Conservation (phyloP, 2,329 filamentous ascomycete species). For the Gnomoniopsis sp. region DNA sequence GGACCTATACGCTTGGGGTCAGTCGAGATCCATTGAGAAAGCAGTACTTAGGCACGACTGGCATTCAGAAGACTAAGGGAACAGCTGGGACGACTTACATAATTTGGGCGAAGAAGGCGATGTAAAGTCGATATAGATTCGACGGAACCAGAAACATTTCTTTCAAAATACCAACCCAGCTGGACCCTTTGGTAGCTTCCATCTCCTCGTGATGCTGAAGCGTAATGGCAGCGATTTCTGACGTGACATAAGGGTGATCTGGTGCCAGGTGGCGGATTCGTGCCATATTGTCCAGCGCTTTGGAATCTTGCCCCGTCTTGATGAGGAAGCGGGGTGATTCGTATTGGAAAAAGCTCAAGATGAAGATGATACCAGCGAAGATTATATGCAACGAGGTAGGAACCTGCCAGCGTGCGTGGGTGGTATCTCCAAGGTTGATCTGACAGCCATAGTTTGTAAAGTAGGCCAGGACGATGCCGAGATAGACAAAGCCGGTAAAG, state of each 20-base stretch:
- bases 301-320: constrained; percentile 58
- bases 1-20: constrained; percentile 25
- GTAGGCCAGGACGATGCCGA: constrained; percentile 76
- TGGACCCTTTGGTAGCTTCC: constrained; percentile 65
- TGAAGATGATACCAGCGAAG: constrained; percentile 69
- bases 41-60: too few species aligned
- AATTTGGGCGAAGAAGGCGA: constrained; percentile 66
- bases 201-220: constrained; percentile 65
- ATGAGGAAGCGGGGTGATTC: constrained; percentile 71
- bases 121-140: constrained; percentile 71
- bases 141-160: constrained; percentile 65
- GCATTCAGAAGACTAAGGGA: too few species aligned
- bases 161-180: constrained; percentile 62
- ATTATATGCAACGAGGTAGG: constrained; percentile 76
- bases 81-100: constrained; percentile 31
- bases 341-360: constrained; percentile 64
- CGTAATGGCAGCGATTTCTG: constrained; percentile 63
- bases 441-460: constrained; percentile 66
- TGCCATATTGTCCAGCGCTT: constrained; percentile 54
- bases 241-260: constrained; percentile 58
- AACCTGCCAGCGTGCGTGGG: constrained; percentile 51
- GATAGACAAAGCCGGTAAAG: constrained; percentile 69
- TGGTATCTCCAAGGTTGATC: constrained; percentile 45
- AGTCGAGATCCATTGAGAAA: too few species aligned
- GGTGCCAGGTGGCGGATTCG: constrained; percentile 56